Conservation (phyloP, 2,329 filamentous ascomycete genomes). For the Orbilia oligospora region DNA sequence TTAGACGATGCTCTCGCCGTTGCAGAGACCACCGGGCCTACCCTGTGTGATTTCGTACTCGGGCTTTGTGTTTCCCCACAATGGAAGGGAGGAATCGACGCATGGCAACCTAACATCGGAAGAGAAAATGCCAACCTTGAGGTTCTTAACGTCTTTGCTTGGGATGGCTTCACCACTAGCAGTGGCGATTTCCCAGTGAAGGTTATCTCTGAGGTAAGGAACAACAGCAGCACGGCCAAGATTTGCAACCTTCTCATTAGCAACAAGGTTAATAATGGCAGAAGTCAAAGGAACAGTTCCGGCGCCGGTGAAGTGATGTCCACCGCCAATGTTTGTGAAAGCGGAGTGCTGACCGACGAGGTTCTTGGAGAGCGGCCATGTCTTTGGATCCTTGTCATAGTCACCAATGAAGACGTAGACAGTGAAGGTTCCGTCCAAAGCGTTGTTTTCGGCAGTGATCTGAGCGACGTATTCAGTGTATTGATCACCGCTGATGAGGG, state of each 20-base stretch:
- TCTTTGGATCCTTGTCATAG: constrained; percentile 64
- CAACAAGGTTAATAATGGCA: constrained; percentile 65
- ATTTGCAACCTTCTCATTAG: constrained; percentile 63
- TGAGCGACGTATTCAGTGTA: constrained; percentile 67
- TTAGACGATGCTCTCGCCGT: constrained; percentile 39
- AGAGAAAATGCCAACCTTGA: constrained; percentile 52
- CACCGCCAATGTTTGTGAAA: constrained; percentile 65
- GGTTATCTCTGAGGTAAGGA: constrained; percentile 64
- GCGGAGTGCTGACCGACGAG: constrained; percentile 68
- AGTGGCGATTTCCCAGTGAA: constrained; percentile 64
- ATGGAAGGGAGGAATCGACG: constrained; percentile 37
- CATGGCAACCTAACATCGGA: constrained; percentile 53
- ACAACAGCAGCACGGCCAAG: constrained; percentile 65
- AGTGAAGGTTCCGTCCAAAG: constrained; percentile 66
- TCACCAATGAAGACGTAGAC: constrained; percentile 67
- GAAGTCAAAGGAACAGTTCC: constrained; percentile 68
- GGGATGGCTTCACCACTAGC: constrained; percentile 44
- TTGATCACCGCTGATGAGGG: constrained; percentile 54
- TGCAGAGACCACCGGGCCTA: constrained; percentile 53
- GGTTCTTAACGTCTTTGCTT: constrained; percentile 38
- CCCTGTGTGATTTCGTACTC: constrained; percentile 57
- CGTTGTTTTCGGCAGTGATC: constrained; percentile 66
- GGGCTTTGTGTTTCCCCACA: constrained; percentile 47
- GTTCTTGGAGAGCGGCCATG: constrained; percentile 67
- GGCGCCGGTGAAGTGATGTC: constrained; percentile 65